Evolutionary conservation across 306 rosid genomes (phyloP).

Genomic region (Casuarina equisetifolia): DNA sequence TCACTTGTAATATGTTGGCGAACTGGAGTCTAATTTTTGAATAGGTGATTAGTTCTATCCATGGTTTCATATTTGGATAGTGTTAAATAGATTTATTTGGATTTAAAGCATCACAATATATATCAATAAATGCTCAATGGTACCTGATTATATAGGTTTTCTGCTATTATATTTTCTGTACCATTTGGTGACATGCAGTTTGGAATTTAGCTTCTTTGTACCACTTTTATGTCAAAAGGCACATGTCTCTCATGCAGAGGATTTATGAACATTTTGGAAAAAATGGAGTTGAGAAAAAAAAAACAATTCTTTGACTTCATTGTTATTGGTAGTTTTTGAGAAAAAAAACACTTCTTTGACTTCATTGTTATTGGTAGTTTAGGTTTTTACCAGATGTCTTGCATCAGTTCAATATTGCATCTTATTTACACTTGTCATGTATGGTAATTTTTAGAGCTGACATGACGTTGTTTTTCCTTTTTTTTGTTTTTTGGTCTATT

Average conservation of each 20-base stretch:
- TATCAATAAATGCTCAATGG: not conserved
- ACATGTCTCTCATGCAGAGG: not conserved
- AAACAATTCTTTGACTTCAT: not conserved
- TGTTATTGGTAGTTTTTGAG: not conserved
- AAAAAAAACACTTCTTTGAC: not conserved
- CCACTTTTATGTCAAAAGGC: not conserved
- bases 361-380: not conserved
- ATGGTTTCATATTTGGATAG: conserved; percentile 12
- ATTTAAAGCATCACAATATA: not conserved
- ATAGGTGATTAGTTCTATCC: not conserved
- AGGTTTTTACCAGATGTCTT: not conserved
- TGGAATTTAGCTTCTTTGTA: not conserved
- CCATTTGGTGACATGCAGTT: not conserved
- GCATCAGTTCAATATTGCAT: not conserved
- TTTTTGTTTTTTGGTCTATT: too few species aligned
- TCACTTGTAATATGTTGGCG: not conserved
- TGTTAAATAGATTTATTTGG: not conserved
- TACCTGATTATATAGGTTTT: not conserved
- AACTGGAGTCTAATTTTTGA: not conserved
- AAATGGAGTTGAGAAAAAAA: not conserved
- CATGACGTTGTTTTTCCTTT: conserved; percentile 8
- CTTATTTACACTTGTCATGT: conserved; percentile 13
- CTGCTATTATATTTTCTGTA: not conserved
- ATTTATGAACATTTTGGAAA: not conserved
- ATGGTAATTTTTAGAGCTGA: conserved; percentile 17